Percentiles rank a stretch among this genome's conserved stretches.
Evolutionary conservation across 164 flowering plant species (phyloP).

Genomic region (Santalum album): DNA sequence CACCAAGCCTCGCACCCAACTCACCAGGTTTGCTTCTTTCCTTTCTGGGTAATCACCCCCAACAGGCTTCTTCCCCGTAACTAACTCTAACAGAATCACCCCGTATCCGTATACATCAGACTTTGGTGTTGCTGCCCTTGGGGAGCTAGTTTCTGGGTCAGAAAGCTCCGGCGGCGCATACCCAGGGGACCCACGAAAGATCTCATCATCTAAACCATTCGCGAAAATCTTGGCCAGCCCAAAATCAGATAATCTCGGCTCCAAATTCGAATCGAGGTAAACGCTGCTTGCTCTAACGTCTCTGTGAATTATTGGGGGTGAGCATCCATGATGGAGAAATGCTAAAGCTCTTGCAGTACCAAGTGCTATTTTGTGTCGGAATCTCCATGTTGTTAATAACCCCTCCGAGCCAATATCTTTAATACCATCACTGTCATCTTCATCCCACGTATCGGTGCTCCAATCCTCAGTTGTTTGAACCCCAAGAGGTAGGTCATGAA

Average conservation of each 20-base stretch:
- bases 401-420: slow-evolving; percentile 45
- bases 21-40: slow-evolving; percentile 45
- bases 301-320: slow-evolving; percentile 69
- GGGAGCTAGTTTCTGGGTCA: slow-evolving; percentile 23
- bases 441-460: slow-evolving; percentile 88
- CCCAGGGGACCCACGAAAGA: slow-evolving; percentile 45
- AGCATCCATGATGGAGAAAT: slow-evolving; percentile 91
- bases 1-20: slow-evolving; percentile 67
- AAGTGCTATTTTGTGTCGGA: slow-evolving; percentile 66
- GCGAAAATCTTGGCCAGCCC: slow-evolving; percentile 67
- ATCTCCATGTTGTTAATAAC: slow-evolving; percentile 53
- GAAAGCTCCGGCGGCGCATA: slow-evolving; percentile 63
- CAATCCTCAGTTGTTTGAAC: slow-evolving; percentile 51
- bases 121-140: slow-evolving; percentile 35
- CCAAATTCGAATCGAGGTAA: slow-evolving; percentile 56
- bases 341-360: slow-evolving; percentile 85
- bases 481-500: slow-evolving; percentile 76
- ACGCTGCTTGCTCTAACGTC: slow-evolving; percentile 81
- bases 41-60: slow-evolving; percentile 58
- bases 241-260: slow-evolving; percentile 83
- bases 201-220: slow-evolving; percentile 43
- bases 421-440: slow-evolving; percentile 34
- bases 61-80: slow-evolving; percentile 70
- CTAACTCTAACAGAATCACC: slow-evolving; percentile 65
- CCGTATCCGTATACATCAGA: slow-evolving; percentile 82